Evolutionary conservation across 495 filamentous ascomycete genomes (phyloP), one percentile per base, ranked within the genome.

Genomic region (Mycothermus thermophilus): DNA sequence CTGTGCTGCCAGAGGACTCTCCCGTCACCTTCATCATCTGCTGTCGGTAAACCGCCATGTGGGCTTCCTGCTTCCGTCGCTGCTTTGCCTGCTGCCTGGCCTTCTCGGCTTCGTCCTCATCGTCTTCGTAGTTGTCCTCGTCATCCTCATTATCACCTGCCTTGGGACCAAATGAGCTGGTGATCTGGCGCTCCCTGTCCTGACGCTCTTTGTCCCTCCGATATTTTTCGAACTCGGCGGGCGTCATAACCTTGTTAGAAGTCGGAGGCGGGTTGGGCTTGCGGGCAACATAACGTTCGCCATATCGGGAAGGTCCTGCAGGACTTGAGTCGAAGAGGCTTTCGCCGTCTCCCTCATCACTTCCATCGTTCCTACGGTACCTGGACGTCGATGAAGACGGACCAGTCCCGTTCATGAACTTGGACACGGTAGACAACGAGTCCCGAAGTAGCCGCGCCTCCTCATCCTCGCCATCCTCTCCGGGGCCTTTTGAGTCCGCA

Each of bases 21-120:
- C 87, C 87, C 6, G 84, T 93, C 13, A 92, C 79, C 50, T 93
- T 94, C 83, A 85, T 92, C 85, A 95, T 93, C 53, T 88, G 79
- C 51, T 95, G 88, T 30, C 90, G 74, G 51, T 93, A 93, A 6
- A 95, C 77, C 9, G 84, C 66, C 54, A 94, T 69, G 53, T 92
- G 83, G 8, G 87, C 88, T 50, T 93, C 84, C 47, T 94, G 86
- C 59, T 88, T 92, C 38, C 75, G 69, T 39, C 88, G 71, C 43
- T 86, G 82, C 48, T 77, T 77, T 27, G 79, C 74, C 21, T 77
- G 61, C 50, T 80, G 68, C 41, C 71, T 79, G 19, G 75, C 69
- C 43, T 78, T 80, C 50, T 93, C 83, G 2, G 64, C 49, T 33
- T 93, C 85, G 43, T 93, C 84, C 34, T 90, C 84, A 35, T 92